These are phyloP conservation scores for Novymonas esmeraldas DNA, from an alignment of 208 protist genomes.

Conservation along the genomic window DNA sequence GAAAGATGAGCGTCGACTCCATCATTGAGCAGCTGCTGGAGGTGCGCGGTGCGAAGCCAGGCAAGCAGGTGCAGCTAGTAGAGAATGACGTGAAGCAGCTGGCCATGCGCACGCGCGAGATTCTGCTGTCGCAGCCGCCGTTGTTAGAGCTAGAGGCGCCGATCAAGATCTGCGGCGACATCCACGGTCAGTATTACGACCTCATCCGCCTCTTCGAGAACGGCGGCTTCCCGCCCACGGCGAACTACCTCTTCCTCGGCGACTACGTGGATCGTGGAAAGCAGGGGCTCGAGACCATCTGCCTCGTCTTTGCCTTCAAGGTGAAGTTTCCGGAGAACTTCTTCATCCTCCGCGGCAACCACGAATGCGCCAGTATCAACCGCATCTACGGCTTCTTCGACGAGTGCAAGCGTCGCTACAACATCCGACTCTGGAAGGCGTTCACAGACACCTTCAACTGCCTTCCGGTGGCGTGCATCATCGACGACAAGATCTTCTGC, in stretches of 20 bases:
- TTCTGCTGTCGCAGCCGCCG: slow-evolving; percentile 86
- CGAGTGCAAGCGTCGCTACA: slow-evolving; percentile 99
- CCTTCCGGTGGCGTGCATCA: slow-evolving; percentile 98
- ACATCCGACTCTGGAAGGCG: slow-evolving; percentile 98
- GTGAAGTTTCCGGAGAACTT: slow-evolving; percentile 99
- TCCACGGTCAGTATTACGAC: slow-evolving; percentile 99
- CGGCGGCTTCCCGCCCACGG: slow-evolving; percentile 98
- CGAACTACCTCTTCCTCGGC: slow-evolving; percentile 99
- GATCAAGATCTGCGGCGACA: slow-evolving; percentile 97
- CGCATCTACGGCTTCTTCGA: slow-evolving; percentile 99
- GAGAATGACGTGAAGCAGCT: slow-evolving; percentile 92
- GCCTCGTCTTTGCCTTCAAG: slow-evolving; percentile 98
- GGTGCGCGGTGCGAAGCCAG: slow-evolving; percentile 87
- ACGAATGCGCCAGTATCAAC: slow-evolving; percentile 99
- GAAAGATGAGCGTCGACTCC: slow-evolving; percentile 76
- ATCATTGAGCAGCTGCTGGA: slow-evolving; percentile 94
- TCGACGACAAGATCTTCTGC: slow-evolving; percentile 99
- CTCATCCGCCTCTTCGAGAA: slow-evolving; percentile 99
- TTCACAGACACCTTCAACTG: slow-evolving; percentile 99
- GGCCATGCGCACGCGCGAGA: slow-evolving; percentile 79
- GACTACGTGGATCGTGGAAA: slow-evolving; percentile 99
- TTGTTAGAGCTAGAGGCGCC: slow-evolving; percentile 92
- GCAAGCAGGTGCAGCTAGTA: slow-evolving; percentile 86
- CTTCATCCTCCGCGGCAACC: slow-evolving; percentile 99
- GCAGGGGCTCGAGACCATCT: slow-evolving; percentile 98